Evolutionary conservation across 2,329 filamentous ascomycete species (phyloP).

Genomic region (Thielaviopsis ethacetica): DNA sequence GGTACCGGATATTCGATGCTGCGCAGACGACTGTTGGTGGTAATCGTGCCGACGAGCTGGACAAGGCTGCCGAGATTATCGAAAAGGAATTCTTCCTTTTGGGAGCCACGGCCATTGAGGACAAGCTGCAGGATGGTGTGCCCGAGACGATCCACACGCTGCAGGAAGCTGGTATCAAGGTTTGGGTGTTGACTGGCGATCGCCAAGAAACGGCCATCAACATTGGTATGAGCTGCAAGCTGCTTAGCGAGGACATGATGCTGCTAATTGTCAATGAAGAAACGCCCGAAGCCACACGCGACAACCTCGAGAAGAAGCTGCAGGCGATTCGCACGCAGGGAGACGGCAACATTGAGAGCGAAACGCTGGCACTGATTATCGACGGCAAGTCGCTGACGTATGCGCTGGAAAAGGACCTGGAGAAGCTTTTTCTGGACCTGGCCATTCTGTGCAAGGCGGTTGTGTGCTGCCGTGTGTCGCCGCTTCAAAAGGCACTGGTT

Average conservation of each 20-base stretch:
- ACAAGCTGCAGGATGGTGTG: slow-evolving; percentile 90
- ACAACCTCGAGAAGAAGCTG: slow-evolving; percentile 86
- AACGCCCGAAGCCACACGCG: slow-evolving; percentile 55
- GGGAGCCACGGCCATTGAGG: slow-evolving; percentile 92
- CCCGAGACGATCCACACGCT: slow-evolving; percentile 96
- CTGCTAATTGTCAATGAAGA: slow-evolving; percentile 94
- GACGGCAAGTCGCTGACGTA: slow-evolving; percentile 91
- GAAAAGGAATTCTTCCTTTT: slow-evolving; percentile 84
- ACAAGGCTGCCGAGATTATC: slow-evolving; percentile 92
- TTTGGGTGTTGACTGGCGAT: slow-evolving; percentile 96
- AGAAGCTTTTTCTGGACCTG: slow-evolving; percentile 83
- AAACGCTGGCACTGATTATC: slow-evolving; percentile 81
- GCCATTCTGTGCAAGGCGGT: slow-evolving; percentile 97
- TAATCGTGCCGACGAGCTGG: slow-evolving; percentile 82
- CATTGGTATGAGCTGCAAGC: slow-evolving; percentile 98
- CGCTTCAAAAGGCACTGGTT: slow-evolving; percentile 89
- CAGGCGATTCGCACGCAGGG: slow-evolving; percentile 78
- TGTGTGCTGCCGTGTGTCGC: slow-evolving; percentile 93
- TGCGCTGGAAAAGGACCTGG: slow-evolving; percentile 82
- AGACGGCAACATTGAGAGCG: slow-evolving; percentile 59
- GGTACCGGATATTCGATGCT: slow-evolving; percentile 72
- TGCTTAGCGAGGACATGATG: slow-evolving; percentile 98
- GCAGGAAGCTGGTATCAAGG: slow-evolving; percentile 92
- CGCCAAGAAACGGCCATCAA: slow-evolving; percentile 98
- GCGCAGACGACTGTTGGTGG: slow-evolving; percentile 82